Evolutionary conservation across 2,329 filamentous ascomycete genomes (phyloP), one percentile per base, ranked within the genome.

Genomic region (Passalora sequoiae): DNA sequence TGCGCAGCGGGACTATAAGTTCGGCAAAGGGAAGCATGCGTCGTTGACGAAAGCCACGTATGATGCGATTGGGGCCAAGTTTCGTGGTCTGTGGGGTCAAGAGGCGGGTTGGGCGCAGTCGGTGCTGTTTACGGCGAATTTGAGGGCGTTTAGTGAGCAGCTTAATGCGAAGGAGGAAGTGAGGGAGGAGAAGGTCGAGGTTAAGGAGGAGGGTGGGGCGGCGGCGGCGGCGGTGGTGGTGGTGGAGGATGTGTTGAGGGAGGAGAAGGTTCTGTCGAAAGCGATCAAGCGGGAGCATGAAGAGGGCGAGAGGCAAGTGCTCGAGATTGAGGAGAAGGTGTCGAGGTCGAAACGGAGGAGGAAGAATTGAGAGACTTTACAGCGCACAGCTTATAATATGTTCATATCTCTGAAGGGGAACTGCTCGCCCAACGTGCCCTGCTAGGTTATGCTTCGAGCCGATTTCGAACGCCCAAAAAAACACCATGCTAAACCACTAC

Each of bases 31-130:
- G 6, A 91, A 87, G 60, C 75, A 85, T 49, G 91, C 89, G 60
- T 91, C 87, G 35, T 74, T 98, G 50, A 96, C 84, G 10, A 94
- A 94, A 61, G 78, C 76, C 29, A 89, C 87, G 51, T 97, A 98
- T 60, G 83, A 92, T 61, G 86, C 88, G 0, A 81, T 98, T 10
- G 92, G 86, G 0, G 86, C 94, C 51, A 85, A 94, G 58, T 98
- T 98, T 59, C 78, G 92, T 43, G 74, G 75, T 27, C 74, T 97
- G 1, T 98, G 94, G 92, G 92, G 92, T 0, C 78, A 84, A 46
- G 86, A 97, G 58, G 92, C 92, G 1, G 92, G 92, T 1, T 98
- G 94, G 94, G 92, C 94, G 7, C 92, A 98, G 68, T 94, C 87
- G 2, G 92, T 98, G 6, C 73, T 98, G 9, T 98, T 98, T 60